Percentiles rank a stretch among this genome's conserved stretches.
These are phyloP conservation scores for Aureobasidium lini DNA, from an alignment of 2,329 filamentous ascomycete genomes.

Conservation along the genomic window DNA sequence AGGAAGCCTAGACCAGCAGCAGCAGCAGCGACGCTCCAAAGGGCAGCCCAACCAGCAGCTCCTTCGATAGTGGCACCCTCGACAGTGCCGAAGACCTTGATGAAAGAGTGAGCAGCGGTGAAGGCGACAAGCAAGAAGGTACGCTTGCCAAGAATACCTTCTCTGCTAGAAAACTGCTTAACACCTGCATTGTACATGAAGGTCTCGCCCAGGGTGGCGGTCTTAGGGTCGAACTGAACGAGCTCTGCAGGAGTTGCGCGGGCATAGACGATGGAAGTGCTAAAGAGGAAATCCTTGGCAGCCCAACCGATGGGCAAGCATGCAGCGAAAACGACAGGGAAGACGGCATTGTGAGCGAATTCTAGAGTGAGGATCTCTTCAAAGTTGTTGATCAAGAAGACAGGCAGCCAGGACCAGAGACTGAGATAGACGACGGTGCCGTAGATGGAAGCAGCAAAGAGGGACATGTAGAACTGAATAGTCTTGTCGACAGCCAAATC, in stretches of 20 bases:
- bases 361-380: slow-evolving; percentile 61
- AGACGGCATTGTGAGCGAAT: slow-evolving; percentile 57
- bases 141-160: slow-evolving; percentile 50
- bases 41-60: slow-evolving; percentile 61
- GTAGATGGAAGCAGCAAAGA: slow-evolving; percentile 68
- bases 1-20: slow-evolving; percentile 52
- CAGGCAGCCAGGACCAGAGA: slow-evolving; percentile 63
- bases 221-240: slow-evolving; percentile 55
- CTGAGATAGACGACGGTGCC: slow-evolving; percentile 62
- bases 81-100: slow-evolving; percentile 60
- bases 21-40: slow-evolving; percentile 64
- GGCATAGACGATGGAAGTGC: slow-evolving; percentile 48
- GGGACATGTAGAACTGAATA: slow-evolving; percentile 56
- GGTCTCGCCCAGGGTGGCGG: slow-evolving; percentile 61
- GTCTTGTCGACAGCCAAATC: slow-evolving; percentile 51
- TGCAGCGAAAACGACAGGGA: slow-evolving; percentile 38
- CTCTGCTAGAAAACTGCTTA: slow-evolving; percentile 56
- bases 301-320: slow-evolving; percentile 65
- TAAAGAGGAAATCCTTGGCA: slow-evolving; percentile 70
- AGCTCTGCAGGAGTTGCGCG: slow-evolving; percentile 34
- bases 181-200: slow-evolving; percentile 59
- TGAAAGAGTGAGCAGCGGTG: slow-evolving; percentile 47
- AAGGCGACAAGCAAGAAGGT: slow-evolving; percentile 43
- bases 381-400: slow-evolving; percentile 68
- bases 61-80: slow-evolving; percentile 63